A percentile compares a stretch with the other conserved stretches of the same genome.
Conservation (phyloP, 495 filamentous ascomycete genomes). For the Podospora comata region DNA sequence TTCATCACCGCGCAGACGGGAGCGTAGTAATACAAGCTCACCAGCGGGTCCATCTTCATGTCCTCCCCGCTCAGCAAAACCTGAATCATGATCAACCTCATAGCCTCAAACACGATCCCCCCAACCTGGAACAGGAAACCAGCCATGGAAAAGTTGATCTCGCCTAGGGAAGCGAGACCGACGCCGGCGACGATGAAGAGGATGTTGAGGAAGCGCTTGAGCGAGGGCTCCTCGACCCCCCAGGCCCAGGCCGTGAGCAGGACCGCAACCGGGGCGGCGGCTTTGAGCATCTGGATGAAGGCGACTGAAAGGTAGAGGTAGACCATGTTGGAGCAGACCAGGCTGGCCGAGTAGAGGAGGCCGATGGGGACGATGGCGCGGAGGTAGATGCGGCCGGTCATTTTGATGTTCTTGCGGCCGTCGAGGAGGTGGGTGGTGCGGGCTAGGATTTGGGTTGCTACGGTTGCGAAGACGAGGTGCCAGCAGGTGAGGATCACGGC, state of each 20-base stretch:
- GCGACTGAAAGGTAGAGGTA: conserved; percentile 74
- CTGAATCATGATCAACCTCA: conserved; percentile 76
- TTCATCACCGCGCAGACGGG: conserved; percentile 78
- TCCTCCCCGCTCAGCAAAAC: conserved; percentile 63
- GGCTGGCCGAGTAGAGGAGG: conserved; percentile 64
- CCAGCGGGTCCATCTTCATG: conserved; percentile 76
- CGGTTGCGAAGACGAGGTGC: conserved; percentile 71
- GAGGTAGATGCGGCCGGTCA: conserved; percentile 65
- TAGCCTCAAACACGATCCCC: conserved; percentile 70
- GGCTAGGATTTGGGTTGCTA: conserved; percentile 70
- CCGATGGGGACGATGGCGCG: conserved; percentile 74
- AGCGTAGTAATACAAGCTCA: conserved; percentile 82
- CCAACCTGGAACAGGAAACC: conserved; percentile 70
- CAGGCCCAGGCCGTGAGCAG: conserved; percentile 65
- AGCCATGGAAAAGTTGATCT: conserved; percentile 66
- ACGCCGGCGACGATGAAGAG: conserved; percentile 72
- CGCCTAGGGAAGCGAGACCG: conserved; percentile 67
- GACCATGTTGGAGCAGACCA: conserved; percentile 70
- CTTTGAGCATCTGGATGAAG: conserved; percentile 85
- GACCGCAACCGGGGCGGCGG: conserved; percentile 65
- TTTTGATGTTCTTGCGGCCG: conserved; percentile 62
- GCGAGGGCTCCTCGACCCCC: conserved; percentile 57
- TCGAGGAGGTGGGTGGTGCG: conserved; percentile 65
- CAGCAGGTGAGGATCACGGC: conserved; percentile 66
- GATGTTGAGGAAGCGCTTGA: conserved; percentile 62